Conservation (phyloP, 148 eudicot species). For the Arctostaphylos glauca region DNA sequence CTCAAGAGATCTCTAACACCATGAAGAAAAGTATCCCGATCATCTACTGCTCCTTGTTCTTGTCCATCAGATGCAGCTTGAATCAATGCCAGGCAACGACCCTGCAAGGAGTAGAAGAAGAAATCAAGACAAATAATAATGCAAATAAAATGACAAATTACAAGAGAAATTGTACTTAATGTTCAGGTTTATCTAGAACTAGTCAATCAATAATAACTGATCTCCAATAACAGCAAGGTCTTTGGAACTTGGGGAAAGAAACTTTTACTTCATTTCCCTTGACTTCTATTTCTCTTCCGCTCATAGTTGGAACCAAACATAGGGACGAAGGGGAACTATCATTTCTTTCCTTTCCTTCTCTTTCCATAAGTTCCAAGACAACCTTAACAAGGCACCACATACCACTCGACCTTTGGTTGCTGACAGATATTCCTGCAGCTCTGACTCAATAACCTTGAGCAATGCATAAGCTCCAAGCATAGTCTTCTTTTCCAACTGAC, state of each 20-base stretch:
- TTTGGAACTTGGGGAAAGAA: background rate
- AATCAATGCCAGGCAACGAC: conserved; percentile 69
- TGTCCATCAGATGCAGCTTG: conserved; percentile 88
- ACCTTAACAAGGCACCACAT: conserved; percentile 22
- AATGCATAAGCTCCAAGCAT: conserved; percentile 97
- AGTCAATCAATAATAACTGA: background rate
- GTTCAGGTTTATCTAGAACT: background rate
- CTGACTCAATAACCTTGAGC: conserved; percentile 90
- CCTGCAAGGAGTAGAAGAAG: conserved; percentile 38
- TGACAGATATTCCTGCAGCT: conserved; percentile 84
- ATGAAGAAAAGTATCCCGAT: conserved; percentile 89
- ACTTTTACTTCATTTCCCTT: background rate
- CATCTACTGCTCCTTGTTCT: conserved; percentile 99
- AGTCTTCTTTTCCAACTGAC: conserved; percentile 95
- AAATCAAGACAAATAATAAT: conserved; percentile 4
- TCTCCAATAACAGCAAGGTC: background rate
- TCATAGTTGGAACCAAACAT: background rate
- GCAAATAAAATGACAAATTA: background rate
- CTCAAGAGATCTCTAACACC: conserved; percentile 95
- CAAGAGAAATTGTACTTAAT: background rate
- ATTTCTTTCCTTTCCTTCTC: background rate
- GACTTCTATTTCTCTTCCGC: background rate
- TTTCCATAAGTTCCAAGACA: background rate
- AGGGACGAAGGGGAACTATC: background rate
- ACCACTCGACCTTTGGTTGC: conserved; percentile 95